Conservation (phyloP, 2,329 filamentous ascomycete species). For the Fusarium sp. region DNA sequence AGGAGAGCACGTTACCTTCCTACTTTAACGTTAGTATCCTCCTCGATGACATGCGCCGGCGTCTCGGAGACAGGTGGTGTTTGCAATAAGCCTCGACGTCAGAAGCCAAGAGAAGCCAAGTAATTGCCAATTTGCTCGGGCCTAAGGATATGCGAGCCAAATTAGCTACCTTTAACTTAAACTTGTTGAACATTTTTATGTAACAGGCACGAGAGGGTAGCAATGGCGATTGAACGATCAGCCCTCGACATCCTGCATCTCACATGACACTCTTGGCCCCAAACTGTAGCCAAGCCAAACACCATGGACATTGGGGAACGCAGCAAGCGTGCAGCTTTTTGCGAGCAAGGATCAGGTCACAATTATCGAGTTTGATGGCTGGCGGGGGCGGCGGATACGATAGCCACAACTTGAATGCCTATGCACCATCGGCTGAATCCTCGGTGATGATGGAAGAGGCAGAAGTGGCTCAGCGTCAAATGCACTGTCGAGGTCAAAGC, state of each 20-base stretch:
- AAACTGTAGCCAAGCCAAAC: neutral
- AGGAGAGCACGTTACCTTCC: neutral
- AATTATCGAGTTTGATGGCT: neutral
- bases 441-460: neutral
- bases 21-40: neutral
- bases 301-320: neutral
- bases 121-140: neutral
- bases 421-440: neutral
- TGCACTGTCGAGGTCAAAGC: neutral
- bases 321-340: neutral
- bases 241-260: neutral
- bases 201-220: neutral
- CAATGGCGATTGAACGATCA: neutral
- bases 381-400: neutral
- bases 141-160: neutral
- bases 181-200: neutral
- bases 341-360: neutral
- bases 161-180: neutral
- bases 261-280: neutral
- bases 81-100: neutral
- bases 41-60: neutral
- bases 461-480: neutral
- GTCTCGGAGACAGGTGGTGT: neutral
- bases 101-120: neutral
- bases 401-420: neutral